Base-by-base conservation (phyloP, 2,329 filamentous ascomycete genomes). In the Trichoderma citrinoviride region DNA sequence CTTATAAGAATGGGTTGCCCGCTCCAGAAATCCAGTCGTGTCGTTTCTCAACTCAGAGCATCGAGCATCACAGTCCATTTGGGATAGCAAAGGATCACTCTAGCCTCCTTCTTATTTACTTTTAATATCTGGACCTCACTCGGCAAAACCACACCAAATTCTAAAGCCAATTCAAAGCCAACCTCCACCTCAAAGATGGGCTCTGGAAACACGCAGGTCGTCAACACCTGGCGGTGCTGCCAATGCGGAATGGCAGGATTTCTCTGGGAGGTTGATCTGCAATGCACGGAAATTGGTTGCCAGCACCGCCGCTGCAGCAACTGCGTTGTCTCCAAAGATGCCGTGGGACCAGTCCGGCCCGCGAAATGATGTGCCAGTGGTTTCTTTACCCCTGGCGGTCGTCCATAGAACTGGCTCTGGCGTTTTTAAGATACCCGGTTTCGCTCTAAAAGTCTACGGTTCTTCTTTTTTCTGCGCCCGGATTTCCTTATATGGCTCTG, bases 321-420 rank as follows among this genome's bases (percentile, higher is more conserved):
- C 5, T 58, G 55, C 43, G 7, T 1, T 2, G 15, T n/a, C 12
- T 19, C 1, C 3, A 1, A 0, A 0, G 43, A 58, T 2, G 0
- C 43, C 0, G 56, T 60, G 8, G 56, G 56, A 17, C 41, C 55
- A 12, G 7, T 17, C 10, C 40, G 7, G 21, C 52, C 44, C 21
- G 3, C 33, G 2, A 55, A 55, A 41, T 55, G 19, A 55, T 17
- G 7, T 12, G 12, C 44, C n/a, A 3, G 7, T 7, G 44, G 12
- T 21, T 6, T 21, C 10, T 47, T 23, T 47, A 14, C 44, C 5
- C 21, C n/a, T 47, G 44, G 12, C 44, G 19, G 44, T 12, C 14
- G 7, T 47, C 43, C 29, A 12, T 33, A 33, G 8, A 33, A 12
- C 29, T 33, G 29, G 29, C 29, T 33, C 29, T 33, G 29, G 29